Percentiles rank a stretch among this genome's conserved stretches.
These are phyloP conservation scores for Phyllosticta capitalensis DNA, from an alignment of 2,329 filamentous ascomycete genomes.

Conservation along the genomic window DNA sequence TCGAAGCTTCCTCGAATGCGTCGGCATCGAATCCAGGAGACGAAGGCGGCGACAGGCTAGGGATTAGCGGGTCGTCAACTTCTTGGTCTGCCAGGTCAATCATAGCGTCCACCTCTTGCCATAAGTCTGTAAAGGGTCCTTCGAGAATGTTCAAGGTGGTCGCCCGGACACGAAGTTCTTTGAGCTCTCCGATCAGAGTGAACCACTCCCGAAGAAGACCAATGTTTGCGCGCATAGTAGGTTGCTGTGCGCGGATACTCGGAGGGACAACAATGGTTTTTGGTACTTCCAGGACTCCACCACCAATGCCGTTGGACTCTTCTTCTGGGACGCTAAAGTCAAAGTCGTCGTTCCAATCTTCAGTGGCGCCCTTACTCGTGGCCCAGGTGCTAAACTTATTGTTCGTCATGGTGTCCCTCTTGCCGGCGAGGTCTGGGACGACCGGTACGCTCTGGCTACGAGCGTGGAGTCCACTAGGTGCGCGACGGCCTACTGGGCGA, in stretches of 20 bases:
- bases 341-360: slow-evolving; percentile 88
- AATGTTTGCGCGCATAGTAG: slow-evolving; percentile 72
- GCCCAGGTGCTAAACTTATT: slow-evolving; percentile 77
- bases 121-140: slow-evolving; percentile 52
- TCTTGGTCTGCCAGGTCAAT: slow-evolving; percentile 70
- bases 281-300: not conserved
- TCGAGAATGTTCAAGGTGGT: slow-evolving; percentile 56
- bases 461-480: slow-evolving; percentile 59
- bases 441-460: slow-evolving; percentile 75
- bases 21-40: slow-evolving; percentile 49
- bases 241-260: slow-evolving; percentile 71
- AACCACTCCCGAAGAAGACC: slow-evolving; percentile 76
- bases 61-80: slow-evolving; percentile 47
- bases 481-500: slow-evolving; percentile 55
- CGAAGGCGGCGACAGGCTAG: slow-evolving; percentile 45
- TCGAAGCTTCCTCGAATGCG: slow-evolving; percentile 43
- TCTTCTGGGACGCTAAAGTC: slow-evolving; percentile 49
- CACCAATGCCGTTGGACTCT: slow-evolving; percentile 22
- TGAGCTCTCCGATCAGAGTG: slow-evolving; percentile 71
- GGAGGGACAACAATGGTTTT: slow-evolving; percentile 61
- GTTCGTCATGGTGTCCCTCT: slow-evolving; percentile 47
- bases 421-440: slow-evolving; percentile 47
- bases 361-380: slow-evolving; percentile 65
- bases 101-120: slow-evolving; percentile 78
- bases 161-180: slow-evolving; percentile 63